Base-by-base conservation (phyloP, 75 land plant genomes). In the Azolla pinnata region DNA sequence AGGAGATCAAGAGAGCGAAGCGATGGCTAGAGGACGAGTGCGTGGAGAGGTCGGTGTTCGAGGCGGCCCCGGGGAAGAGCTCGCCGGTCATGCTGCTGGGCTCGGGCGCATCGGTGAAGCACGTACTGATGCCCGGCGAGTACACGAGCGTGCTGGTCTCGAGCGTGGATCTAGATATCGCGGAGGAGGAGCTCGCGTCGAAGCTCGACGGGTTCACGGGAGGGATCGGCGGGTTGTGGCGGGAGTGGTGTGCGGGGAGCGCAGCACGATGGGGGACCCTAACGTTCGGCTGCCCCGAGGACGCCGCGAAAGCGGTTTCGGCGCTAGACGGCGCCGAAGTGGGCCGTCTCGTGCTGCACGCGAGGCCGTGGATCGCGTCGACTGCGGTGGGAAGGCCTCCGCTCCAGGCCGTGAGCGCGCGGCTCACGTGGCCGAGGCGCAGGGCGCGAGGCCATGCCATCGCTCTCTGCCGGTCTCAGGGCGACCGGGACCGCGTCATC, bases 101-200 rank as follows among this genome's bases (percentile, higher is more conserved):
- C 56, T 68, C 84, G 59, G 92, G 92, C 59, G 92, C 78, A 58
- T 66, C 73, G 59, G 74, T 87, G 19, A 83, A 72, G 61, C 79
- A 87, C 66, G 64, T 87, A 29, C 81, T 80, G 40, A 72, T 87
- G 60, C 75, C 72, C 17, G 82, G 67, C 27, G 73, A 83, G 61
- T 78, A 26, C 56, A 40, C 81, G 30, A 68, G 62, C 24, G 78
- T 87, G 20, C 84, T 84, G 64, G 48, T 84, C 29, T 75, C 19
- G 7, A 61, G 59, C 61, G 71, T 79, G 44, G 57, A 67, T 66
- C 62, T 26, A 19, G 2, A 42, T 21, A 18, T 81, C 29, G 65
- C 67, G 34, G 86, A 86, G 50, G 77, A 78, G 60, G 85, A 78
- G 51, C 63, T 87, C 29, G 29, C 84, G n/a, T 33, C 49, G 34